phyloP scores from a whole-genome alignment of 306 rosid species.

The Quercus alba region DNA sequence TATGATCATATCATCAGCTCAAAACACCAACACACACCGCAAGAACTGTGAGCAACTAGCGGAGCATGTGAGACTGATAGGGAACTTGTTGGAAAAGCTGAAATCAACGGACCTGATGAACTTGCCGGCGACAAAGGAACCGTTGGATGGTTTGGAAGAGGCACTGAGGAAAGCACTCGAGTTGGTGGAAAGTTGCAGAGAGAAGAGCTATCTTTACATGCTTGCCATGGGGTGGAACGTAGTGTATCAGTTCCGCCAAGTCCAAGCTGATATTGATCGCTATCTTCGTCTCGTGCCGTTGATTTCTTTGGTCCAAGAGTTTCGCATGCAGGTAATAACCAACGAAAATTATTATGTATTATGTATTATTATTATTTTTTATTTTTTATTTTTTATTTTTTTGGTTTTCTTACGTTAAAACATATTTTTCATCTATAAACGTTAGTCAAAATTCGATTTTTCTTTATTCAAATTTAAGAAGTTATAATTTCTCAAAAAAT shows the following conservation, averaged over 20 bases:
- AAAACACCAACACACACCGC: constrained; percentile 27
- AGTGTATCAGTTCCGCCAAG: constrained; percentile 36
- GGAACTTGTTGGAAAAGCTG: constrained; percentile 27
- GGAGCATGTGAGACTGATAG: constrained; percentile 29
- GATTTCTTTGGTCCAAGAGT: constrained; percentile 33
- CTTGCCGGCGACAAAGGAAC: constrained; percentile 30
- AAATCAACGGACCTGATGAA: constrained; percentile 23
- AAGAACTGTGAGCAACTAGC: constrained; percentile 33
- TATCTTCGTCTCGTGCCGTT: constrained; percentile 33
- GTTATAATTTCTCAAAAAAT: too few relatives aligned
- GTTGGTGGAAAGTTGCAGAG: constrained; percentile 35
- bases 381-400: not conserved
- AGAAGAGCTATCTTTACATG: constrained; percentile 38
- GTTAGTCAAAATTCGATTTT: too few relatives aligned
- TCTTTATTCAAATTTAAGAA: too few relatives aligned
- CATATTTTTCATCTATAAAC: not conserved
- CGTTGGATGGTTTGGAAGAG: constrained; percentile 32
- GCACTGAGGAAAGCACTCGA: constrained; percentile 21
- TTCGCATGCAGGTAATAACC: constrained; percentile 29
- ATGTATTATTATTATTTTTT: not conserved
- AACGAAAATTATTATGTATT: not conserved
- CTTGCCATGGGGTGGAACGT: constrained; percentile 43
- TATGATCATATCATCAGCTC: constrained; percentile 23
- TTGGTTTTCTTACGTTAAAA: not conserved
- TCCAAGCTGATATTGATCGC: constrained; percentile 37